Evolutionary conservation across 192 early-diverging fungal species (phyloP).

Genomic region (Oehlia diaphana): DNA sequence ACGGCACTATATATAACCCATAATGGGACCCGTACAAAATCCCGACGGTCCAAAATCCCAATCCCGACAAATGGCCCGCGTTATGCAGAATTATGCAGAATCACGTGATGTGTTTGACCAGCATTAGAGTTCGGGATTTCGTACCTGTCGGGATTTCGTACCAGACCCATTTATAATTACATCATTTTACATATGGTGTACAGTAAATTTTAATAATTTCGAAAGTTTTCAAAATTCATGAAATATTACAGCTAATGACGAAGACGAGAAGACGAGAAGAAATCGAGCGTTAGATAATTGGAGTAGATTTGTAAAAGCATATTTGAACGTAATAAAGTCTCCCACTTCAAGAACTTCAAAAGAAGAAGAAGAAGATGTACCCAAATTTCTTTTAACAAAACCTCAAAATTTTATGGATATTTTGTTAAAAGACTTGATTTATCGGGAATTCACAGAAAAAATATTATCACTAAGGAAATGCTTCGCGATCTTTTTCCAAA

Average conservation of each 20-base stretch:
- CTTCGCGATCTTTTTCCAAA: background rate
- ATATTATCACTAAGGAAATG: background rate
- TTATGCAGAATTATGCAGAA: too few relatives aligned
- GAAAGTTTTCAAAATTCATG: background rate
- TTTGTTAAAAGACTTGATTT: background rate
- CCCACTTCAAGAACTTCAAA: background rate
- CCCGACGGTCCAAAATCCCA: too few relatives aligned
- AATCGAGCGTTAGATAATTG: background rate
- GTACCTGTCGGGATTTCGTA: too few relatives aligned
- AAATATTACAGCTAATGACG: background rate
- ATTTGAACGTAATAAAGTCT: background rate
- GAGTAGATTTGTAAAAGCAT: background rate
- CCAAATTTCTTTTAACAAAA: background rate
- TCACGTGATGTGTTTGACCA: too few relatives aligned
- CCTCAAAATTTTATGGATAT: background rate
- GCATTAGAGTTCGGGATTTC: too few relatives aligned
- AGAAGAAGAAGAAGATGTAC: background rate
- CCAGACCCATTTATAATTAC: too few relatives aligned
- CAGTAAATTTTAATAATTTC: background rate
- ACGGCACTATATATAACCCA: background rate
- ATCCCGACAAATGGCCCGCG: too few relatives aligned
- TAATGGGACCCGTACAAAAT: too few relatives aligned
- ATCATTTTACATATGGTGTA: background rate
- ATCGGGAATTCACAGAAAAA: background rate
- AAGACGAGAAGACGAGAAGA: background rate